Percentiles rank a stretch among this genome's conserved stretches.
phyloP scores from a whole-genome alignment of 208 protist species.

The Leishmania major region DNA sequence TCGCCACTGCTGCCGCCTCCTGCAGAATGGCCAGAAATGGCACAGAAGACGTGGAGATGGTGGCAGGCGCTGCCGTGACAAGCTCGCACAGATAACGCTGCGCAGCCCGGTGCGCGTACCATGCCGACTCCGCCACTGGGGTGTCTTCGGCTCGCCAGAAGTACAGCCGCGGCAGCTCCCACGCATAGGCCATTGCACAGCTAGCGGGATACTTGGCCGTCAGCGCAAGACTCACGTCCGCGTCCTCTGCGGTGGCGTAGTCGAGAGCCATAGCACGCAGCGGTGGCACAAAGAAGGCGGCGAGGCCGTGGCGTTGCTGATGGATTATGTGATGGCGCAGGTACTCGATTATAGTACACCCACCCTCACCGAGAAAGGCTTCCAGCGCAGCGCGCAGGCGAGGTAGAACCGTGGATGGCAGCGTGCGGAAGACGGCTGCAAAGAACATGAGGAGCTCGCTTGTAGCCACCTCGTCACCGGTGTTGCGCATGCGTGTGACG shows the following conservation, averaged over 20 bases:
- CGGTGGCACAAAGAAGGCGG: constrained; percentile 66
- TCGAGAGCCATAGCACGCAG: constrained; percentile 78
- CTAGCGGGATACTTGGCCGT: constrained; percentile 25
- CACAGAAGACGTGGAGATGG: background rate
- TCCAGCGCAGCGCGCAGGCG: constrained; percentile 22
- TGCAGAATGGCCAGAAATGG: constrained; percentile 52
- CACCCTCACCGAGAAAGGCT: constrained; percentile 37
- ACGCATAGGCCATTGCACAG: constrained; percentile 48
- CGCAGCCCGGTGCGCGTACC: constrained; percentile 32
- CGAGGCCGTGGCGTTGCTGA: constrained; percentile 43
- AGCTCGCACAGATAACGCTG: constrained; percentile 31
- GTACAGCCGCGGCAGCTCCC: constrained; percentile 59
- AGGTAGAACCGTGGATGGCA: constrained; percentile 25
- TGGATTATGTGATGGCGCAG: constrained; percentile 52
- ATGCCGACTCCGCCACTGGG: constrained; percentile 40
- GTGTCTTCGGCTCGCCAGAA: constrained; percentile 38
- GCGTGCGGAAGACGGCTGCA: constrained; percentile 35
- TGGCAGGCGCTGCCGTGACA: constrained; percentile 8
- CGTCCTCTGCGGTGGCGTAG: constrained; percentile 39
- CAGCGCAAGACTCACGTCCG: constrained; percentile 35
- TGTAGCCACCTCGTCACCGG: constrained; percentile 22
- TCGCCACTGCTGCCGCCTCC: constrained; percentile 41
- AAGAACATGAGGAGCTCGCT: constrained; percentile 65
- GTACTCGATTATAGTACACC: constrained; percentile 21
- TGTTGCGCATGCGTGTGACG: constrained; percentile 6